phyloP scores from a whole-genome alignment of 495 filamentous ascomycete genomes.

The Tuber borchii region DNA sequence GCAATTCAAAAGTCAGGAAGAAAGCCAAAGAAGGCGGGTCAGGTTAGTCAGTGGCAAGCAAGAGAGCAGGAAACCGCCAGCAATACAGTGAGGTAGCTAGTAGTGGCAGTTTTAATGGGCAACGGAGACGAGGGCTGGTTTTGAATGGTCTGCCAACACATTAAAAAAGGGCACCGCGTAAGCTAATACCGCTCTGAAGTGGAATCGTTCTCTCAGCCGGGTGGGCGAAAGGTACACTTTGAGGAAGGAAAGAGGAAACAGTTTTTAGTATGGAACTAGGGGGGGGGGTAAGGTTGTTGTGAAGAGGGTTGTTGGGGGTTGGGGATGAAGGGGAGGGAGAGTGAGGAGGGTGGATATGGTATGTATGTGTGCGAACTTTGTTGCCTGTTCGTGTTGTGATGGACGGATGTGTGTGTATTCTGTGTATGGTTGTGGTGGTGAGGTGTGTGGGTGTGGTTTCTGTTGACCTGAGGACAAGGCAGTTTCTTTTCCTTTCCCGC shows the following conservation, averaged over 20 bases:
- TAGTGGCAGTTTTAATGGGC: neutral
- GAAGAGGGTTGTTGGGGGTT: neutral
- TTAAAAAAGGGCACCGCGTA: slow-evolving; percentile 31
- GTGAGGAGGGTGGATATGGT: neutral
- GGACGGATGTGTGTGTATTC: slow-evolving; percentile 15
- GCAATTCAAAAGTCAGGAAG: slow-evolving; percentile 5
- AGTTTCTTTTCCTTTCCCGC: slow-evolving; percentile 16
- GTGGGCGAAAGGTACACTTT: slow-evolving; percentile 10
- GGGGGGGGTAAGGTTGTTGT: slow-evolving; percentile 19
- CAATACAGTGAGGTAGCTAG: neutral
- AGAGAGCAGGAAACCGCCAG: slow-evolving; percentile 30
- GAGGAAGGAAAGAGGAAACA: slow-evolving; percentile 5
- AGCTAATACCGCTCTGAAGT: slow-evolving; percentile 30
- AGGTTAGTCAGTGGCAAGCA: slow-evolving; percentile 27
- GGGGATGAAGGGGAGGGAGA: neutral
- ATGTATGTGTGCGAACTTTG: neutral
- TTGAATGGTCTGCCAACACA: slow-evolving; percentile 37
- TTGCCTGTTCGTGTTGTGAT: neutral
- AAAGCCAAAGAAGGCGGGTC: neutral
- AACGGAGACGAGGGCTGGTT: slow-evolving; percentile 30
- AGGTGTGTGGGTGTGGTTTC: neutral
- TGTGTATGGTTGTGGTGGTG: slow-evolving; percentile 13
- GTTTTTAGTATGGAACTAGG: slow-evolving; percentile 7
- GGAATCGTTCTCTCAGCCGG: slow-evolving; percentile 12
- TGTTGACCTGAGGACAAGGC: neutral